Evolutionary conservation across 192 early-diverging fungal genomes (phyloP).

Genomic region (Diversispora eburnea): DNA sequence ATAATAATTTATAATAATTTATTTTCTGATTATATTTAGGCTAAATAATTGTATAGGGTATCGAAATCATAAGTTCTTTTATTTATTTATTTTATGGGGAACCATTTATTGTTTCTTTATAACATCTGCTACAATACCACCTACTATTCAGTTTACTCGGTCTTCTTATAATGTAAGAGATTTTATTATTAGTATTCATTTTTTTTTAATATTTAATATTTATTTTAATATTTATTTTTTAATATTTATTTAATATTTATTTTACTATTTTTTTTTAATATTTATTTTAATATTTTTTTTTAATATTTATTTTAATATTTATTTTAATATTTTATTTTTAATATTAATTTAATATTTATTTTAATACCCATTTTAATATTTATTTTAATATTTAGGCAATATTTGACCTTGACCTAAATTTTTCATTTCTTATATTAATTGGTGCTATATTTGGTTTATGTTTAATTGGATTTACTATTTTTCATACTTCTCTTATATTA

Average conservation of each 20-base stretch:
- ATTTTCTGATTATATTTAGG: constrained; percentile 2
- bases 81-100: constrained; percentile 40
- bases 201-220: too few species aligned
- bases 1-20: too few species aligned
- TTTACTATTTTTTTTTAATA: too few species aligned
- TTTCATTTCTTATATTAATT: constrained; percentile 37
- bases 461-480: constrained; percentile 36
- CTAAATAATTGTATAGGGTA: constrained; percentile 45
- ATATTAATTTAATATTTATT: constrained; percentile 8
- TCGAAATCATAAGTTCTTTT: constrained; percentile 40
- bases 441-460: constrained; percentile 39
- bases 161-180: constrained; percentile 12
- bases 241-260: constrained; percentile 22
- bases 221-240: background rate
- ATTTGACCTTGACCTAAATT: constrained; percentile 37
- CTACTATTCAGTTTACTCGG: constrained; percentile 25
- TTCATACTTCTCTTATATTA: constrained; percentile 36
- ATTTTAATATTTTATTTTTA: background rate
- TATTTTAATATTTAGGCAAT: constrained; percentile 23
- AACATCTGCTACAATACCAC: constrained; percentile 34
- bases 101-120: constrained; percentile 37
- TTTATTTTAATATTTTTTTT: background rate
- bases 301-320: background rate
- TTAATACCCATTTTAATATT: background rate
- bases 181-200: background rate